phyloP scores from a whole-genome alignment of 1,284 basidiomycete species.

The Earliella scabrosa region DNA sequence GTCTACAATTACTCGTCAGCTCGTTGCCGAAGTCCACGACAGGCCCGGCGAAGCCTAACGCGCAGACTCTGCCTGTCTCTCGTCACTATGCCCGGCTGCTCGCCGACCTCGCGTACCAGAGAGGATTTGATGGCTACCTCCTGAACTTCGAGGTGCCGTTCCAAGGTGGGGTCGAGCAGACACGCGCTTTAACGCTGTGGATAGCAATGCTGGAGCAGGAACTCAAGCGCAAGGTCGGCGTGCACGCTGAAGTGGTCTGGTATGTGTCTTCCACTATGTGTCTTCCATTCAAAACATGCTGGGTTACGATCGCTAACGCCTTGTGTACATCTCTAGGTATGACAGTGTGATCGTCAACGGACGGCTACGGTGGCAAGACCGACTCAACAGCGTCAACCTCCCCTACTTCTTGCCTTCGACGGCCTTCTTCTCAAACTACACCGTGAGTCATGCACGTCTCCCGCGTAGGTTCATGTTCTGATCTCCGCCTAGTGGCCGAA shows the following conservation, averaged over 20 bases:
- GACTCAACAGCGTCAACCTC: conserved; percentile 70
- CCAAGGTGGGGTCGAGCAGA: conserved; percentile 57
- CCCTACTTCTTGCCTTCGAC: conserved; percentile 78
- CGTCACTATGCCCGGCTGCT: conserved; percentile 71
- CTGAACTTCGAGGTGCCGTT: conserved; percentile 79
- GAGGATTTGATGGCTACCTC: conserved; percentile 84
- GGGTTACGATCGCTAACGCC: no score
- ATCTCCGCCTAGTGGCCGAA: conserved; percentile 54
- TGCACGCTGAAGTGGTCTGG: conserved; percentile 72
- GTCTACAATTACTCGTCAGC: conserved; percentile 71
- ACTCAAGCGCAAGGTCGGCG: conserved; percentile 59
- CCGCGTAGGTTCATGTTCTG: not conserved
- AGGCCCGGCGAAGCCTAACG: conserved; percentile 45
- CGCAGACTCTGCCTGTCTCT: conserved; percentile 58
- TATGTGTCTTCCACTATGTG: conserved; percentile 74
- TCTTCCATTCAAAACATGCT: no score
- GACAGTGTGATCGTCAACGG: conserved; percentile 79
- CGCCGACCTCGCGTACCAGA: conserved; percentile 70
- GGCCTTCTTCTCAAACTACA: conserved; percentile 82
- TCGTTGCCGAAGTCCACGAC: conserved; percentile 49
- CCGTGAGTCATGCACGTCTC: conserved; percentile 44
- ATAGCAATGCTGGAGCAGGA: conserved; percentile 65
- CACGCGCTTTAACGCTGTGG: conserved; percentile 71
- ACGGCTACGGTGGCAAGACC: conserved; percentile 73
- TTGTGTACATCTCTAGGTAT: no score